Evolutionary conservation across 768 basidiomycete genomes (phyloP).

Genomic region (Pleurotus ostreatus): DNA sequence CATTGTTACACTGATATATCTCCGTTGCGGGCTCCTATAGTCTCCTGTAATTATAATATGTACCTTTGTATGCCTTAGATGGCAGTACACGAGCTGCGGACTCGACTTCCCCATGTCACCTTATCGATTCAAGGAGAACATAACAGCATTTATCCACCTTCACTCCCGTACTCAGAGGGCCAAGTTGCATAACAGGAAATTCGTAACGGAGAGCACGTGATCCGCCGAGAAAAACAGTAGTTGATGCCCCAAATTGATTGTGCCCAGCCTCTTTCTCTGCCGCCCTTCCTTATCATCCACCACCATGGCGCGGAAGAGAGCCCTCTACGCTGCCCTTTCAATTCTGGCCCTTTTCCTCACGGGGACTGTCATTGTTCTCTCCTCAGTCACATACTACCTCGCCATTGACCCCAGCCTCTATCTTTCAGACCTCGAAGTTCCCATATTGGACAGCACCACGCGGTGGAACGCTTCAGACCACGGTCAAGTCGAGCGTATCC

Average conservation of each 20-base stretch:
- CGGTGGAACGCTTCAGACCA: slow-evolving; percentile 64
- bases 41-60: neutral
- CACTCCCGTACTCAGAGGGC: too few relatives aligned
- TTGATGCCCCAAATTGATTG: neutral
- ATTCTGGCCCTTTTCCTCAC: slow-evolving; percentile 73
- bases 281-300: slow-evolving; percentile 15
- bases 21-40: neutral
- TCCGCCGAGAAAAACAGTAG: neutral
- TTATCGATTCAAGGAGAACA: too few relatives aligned
- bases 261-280: slow-evolving; percentile 9
- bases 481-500: slow-evolving; percentile 70
- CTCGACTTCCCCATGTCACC: too few relatives aligned
- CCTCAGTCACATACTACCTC: slow-evolving; percentile 87
- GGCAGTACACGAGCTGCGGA: too few relatives aligned
- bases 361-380: slow-evolving; percentile 89
- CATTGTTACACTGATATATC: neutral
- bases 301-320: slow-evolving; percentile 42
- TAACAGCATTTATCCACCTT: too few relatives aligned
- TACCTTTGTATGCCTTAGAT: too few relatives aligned
- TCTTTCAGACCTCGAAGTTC: slow-evolving; percentile 74
- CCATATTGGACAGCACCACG: slow-evolving; percentile 46
- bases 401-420: slow-evolving; percentile 76
- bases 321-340: slow-evolving; percentile 39
- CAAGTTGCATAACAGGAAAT: neutral
- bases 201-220: slow-evolving; percentile 1